Base-by-base conservation (phyloP, 2,329 filamentous ascomycete species). In the Cryphonectria japonica region DNA sequence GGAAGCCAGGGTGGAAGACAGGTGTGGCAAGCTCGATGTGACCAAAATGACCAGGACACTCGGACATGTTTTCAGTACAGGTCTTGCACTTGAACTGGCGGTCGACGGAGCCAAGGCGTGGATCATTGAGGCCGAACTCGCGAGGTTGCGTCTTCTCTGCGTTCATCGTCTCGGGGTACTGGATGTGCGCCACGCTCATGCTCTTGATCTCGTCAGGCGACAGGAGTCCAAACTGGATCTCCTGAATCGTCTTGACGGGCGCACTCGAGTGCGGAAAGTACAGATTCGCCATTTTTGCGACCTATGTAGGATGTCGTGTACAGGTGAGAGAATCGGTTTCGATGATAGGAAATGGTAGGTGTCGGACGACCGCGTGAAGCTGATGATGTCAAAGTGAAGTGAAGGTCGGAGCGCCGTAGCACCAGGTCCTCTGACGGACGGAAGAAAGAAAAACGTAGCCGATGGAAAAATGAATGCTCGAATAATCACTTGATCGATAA, bases 141-240 rank as follows among this genome's bases (percentile, higher is more conserved):
- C 96, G 94, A 75, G 96, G 96, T 80, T 93, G 93, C 76, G 93
- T 91, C 78, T 95, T 93, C 82, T 92, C 92, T 83, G 99, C 96
- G 80, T 99, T 96, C 96, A 99, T 98, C 39, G 96, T 98, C 86
- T 99, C 96, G n/a, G 96, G 95, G 80, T 98, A 98, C 81, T 96
- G 89, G 80, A 99, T 95, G 81, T 97, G 93, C 77, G 91, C 93
- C 74, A 98, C 95, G 83, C 95, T 98, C 94, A 98, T 97, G 78
- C 92, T 95, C 87, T 99, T 98, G 83, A 98, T 97, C 86, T 99
- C 97, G 82, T 99, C 96, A 37, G 96, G 96, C 50, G 96, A 97
- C 83, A 99, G 89, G 80, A 99, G 89, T 80, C 96, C 96, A 80
- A 99, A 99, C 87, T 99, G 97, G 78, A 99, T 97, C 88, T 99